A percentile compares a stretch with the other conserved stretches of the same genome.
These are phyloP conservation scores for Petunia secreta DNA, from an alignment of 257 asterid genomes.

Conservation along the genomic window DNA sequence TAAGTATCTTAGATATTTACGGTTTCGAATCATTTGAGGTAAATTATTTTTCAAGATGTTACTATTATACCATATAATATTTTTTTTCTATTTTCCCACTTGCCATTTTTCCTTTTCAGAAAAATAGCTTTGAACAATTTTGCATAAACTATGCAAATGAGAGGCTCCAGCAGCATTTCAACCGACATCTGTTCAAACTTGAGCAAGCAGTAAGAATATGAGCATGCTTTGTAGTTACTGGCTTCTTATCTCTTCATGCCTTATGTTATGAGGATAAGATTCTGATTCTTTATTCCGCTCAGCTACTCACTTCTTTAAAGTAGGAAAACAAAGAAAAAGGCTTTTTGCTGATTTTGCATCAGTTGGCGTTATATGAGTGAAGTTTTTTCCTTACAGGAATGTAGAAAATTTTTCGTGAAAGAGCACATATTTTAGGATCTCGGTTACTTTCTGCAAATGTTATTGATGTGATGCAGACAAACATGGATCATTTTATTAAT, in stretches of 20 bases:
- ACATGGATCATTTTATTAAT: neutral
- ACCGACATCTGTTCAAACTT: constrained; percentile 30
- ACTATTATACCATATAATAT: neutral
- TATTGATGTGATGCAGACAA: constrained; percentile 8
- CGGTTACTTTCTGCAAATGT: neutral
- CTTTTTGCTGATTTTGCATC: neutral
- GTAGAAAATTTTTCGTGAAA: neutral
- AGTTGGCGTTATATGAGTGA: neutral
- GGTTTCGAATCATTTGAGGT: constrained; percentile 93
- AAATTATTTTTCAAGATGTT: constrained; percentile 24
- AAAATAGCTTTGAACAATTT: constrained; percentile 44
- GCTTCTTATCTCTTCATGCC: constrained; percentile 19
- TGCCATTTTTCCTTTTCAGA: constrained; percentile 39
- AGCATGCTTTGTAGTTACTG: constrained; percentile 21
- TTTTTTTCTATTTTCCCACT: constrained; percentile 27
- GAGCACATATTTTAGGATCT: constrained; percentile 5
- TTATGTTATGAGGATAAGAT: neutral
- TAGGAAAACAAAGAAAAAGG: constrained; percentile 15
- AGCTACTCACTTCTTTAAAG: constrained; percentile 7
- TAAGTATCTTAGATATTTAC: constrained; percentile 80
- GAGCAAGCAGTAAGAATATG: constrained; percentile 42
- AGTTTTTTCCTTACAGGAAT: constrained; percentile 3
- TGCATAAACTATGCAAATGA: constrained; percentile 29
- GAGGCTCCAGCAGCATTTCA: constrained; percentile 31
- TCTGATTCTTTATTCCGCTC: constrained; percentile 22